phyloP scores from a whole-genome alignment of 108 stramenopile genomes.

The Schizochytrium sp. region DNA sequence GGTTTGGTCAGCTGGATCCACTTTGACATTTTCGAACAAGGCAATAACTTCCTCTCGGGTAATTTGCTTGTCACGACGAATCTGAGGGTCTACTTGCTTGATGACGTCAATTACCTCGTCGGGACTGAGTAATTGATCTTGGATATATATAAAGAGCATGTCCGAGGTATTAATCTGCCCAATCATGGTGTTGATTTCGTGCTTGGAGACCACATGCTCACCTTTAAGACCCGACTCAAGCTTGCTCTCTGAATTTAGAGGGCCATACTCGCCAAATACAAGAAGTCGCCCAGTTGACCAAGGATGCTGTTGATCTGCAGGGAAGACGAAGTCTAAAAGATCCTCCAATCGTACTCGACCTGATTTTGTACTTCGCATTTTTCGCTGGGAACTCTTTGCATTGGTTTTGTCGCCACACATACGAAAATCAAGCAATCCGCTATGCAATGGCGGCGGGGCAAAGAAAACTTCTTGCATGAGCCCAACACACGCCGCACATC shows the following conservation, averaged over 20 bases:
- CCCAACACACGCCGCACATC: background rate
- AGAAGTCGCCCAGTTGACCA: constrained; percentile 56
- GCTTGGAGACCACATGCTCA: background rate
- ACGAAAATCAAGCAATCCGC: background rate
- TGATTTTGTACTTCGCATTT: background rate
- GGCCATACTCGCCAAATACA: constrained; percentile 45
- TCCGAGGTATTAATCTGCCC: constrained; percentile 44
- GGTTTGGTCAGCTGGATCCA: background rate
- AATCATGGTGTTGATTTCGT: constrained; percentile 58
- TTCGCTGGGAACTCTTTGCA: background rate
- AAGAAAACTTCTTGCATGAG: background rate
- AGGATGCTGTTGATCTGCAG: constrained; percentile 43
- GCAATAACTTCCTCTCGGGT: constrained; percentile 24
- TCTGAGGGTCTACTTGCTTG: constrained; percentile 48
- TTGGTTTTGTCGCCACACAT: background rate
- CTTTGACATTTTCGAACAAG: background rate
- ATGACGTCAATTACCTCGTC: constrained; percentile 20
- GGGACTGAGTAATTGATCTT: background rate
- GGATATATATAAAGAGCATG: constrained; percentile 24
- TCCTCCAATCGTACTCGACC: background rate
- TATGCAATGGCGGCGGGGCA: background rate
- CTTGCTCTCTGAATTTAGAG: constrained; percentile 2
- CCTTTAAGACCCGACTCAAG: constrained; percentile 5
- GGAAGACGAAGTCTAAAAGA: constrained; percentile 37
- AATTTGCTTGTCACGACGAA: constrained; percentile 46